Conservation (phyloP, 1,284 basidiomycete genomes). For the Ceratorhiza oryzae-sativae region DNA sequence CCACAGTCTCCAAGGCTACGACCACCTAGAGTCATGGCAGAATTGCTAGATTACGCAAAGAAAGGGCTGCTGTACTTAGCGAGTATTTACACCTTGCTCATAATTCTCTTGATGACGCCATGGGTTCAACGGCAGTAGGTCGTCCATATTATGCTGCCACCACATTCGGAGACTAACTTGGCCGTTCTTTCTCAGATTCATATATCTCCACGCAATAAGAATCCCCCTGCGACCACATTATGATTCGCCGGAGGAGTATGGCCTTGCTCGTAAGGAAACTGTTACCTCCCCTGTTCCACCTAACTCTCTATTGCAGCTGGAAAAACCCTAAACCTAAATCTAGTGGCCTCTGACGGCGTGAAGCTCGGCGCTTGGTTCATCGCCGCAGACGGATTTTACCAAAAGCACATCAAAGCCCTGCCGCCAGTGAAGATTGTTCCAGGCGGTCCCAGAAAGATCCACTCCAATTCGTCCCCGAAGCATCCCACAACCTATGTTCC, state of each 20-base stretch:
- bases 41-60: slow-evolving; percentile 50
- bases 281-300: not conserved
- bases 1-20: too few relatives aligned
- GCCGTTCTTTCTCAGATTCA: slow-evolving; percentile 50
- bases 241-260: slow-evolving; percentile 74
- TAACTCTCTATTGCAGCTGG: slow-evolving; percentile 59
- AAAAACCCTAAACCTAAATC: slow-evolving; percentile 76
- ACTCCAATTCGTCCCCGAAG: slow-evolving; percentile 39
- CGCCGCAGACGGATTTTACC: slow-evolving; percentile 72
- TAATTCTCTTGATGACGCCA: slow-evolving; percentile 66
- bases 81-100: slow-evolving; percentile 60
- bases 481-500: slow-evolving; percentile 39
- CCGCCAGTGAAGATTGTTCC: slow-evolving; percentile 42
- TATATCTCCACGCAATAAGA: slow-evolving; percentile 73
- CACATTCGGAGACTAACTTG: not conserved
- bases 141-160: slow-evolving; percentile 41
- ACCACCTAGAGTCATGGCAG: too few relatives aligned
- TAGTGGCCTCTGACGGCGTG: slow-evolving; percentile 79
- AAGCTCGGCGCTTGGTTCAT: slow-evolving; percentile 90
- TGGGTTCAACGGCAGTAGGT: slow-evolving; percentile 77
- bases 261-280: slow-evolving; percentile 74
- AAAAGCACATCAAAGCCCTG: slow-evolving; percentile 22
- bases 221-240: slow-evolving; percentile 72
- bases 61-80: slow-evolving; percentile 55
- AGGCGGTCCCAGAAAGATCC: slow-evolving; percentile 38